Percentiles rank a stretch among this genome's conserved stretches.
These are phyloP conservation scores for Rhodotorula sp. DNA, from an alignment of 1,284 basidiomycete genomes.

Conservation along the genomic window DNA sequence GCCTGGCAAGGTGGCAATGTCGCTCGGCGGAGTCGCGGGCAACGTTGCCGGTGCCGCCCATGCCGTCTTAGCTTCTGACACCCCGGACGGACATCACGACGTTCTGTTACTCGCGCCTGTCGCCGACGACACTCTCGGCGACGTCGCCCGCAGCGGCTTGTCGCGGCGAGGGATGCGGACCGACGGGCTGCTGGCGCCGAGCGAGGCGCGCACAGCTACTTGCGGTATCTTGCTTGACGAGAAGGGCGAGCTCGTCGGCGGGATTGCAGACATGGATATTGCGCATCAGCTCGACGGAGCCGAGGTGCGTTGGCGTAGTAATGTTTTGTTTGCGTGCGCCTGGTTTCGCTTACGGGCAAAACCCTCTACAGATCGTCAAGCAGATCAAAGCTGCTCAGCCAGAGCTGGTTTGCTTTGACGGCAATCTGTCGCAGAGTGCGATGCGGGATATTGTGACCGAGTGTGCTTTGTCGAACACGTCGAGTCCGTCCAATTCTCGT, in stretches of 20 bases:
- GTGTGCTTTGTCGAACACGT: constrained; percentile 40
- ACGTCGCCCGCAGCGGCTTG: constrained; percentile 68
- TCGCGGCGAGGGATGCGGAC: constrained; percentile 69
- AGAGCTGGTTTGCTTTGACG: constrained; percentile 72
- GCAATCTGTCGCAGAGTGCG: constrained; percentile 64
- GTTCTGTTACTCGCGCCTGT: constrained; percentile 53
- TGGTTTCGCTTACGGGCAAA: constrained; percentile 5
- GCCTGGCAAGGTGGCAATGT: constrained; percentile 70
- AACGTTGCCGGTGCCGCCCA: constrained; percentile 90
- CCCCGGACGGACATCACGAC: constrained; percentile 13
- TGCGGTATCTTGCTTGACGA: constrained; percentile 80
- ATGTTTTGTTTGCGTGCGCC: too few species aligned
- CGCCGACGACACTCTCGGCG: constrained; percentile 53
- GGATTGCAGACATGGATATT: constrained; percentile 89
- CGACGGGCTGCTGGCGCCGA: constrained; percentile 65
- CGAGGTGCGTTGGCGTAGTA: too few species aligned
- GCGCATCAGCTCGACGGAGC: constrained; percentile 57
- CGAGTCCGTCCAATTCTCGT: too few species aligned
- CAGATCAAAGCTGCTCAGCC: constrained; percentile 56
- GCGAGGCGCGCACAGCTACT: constrained; percentile 61
- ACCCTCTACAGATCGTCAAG: constrained; percentile 52
- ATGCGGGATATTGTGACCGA: constrained; percentile 58
- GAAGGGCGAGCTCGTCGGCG: constrained; percentile 69
- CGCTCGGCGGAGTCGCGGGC: constrained; percentile 85
- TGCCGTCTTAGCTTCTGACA: constrained; percentile 53